A percentile compares a stretch with the other conserved stretches of the same genome.
Evolutionary conservation across 2,329 filamentous ascomycete genomes (phyloP).

Genomic region (Phialemonium atrogriseum): DNA sequence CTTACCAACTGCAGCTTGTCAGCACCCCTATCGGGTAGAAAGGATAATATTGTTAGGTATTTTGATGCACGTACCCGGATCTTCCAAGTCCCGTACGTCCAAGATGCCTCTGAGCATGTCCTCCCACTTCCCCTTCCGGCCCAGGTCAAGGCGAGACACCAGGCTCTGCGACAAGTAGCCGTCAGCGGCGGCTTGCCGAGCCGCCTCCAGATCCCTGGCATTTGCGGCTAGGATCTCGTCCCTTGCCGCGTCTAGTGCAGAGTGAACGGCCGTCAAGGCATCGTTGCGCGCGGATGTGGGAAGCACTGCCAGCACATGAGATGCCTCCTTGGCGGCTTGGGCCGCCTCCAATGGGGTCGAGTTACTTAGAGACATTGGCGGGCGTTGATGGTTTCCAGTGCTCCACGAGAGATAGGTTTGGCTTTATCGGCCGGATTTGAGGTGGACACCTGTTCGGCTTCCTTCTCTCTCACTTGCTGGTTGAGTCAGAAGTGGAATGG

Average conservation of each 20-base stretch:
- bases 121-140: constrained; percentile 84
- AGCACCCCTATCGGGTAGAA: background rate
- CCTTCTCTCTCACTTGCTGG: too few relatives aligned
- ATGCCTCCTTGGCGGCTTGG: constrained; percentile 68
- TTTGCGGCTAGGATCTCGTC: constrained; percentile 81
- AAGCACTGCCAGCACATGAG: constrained; percentile 74
- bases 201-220: constrained; percentile 68
- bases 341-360: constrained; percentile 73
- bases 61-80: constrained; percentile 83
- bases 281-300: constrained; percentile 70
- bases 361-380: constrained; percentile 87
- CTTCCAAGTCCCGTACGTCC: constrained; percentile 74
- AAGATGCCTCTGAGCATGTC: constrained; percentile 95
- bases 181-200: constrained; percentile 62
- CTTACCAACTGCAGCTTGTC: constrained; percentile 58
- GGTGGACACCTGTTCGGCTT: too few relatives aligned
- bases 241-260: constrained; percentile 61
- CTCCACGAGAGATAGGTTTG: too few relatives aligned
- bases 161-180: constrained; percentile 75
- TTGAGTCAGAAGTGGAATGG: too few relatives aligned
- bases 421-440: too few relatives aligned
- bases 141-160: constrained; percentile 80
- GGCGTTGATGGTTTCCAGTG: too few relatives aligned
- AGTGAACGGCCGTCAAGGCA: constrained; percentile 75
- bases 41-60: too few relatives aligned